Percentiles rank a stretch among this genome's conserved stretches.
phyloP scores from a whole-genome alignment of 352 stramenopile species.

The Globisporangium acanthophoron region DNA sequence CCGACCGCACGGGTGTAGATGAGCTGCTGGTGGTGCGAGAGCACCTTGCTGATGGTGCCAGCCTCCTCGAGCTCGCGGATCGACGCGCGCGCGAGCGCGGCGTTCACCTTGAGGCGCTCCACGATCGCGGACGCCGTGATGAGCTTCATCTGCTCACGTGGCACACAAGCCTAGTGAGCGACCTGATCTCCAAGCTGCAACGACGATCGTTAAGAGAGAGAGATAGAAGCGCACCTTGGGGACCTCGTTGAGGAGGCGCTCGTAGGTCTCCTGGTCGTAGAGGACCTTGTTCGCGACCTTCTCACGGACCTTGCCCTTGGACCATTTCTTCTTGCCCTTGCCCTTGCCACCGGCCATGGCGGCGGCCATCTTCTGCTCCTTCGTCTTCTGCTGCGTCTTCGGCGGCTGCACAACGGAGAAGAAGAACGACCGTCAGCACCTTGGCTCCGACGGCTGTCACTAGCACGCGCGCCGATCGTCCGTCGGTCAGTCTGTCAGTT shows the following conservation, averaged over 20 bases:
- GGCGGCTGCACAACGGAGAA: conserved; percentile 69
- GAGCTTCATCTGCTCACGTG: conserved; percentile 94
- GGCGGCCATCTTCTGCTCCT: conserved; percentile 99
- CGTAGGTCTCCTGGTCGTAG: conserved; percentile 99
- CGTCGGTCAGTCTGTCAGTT: neutral
- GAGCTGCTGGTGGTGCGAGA: conserved; percentile 94
- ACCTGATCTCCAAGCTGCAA: neutral
- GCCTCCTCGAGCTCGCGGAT: conserved; percentile 96
- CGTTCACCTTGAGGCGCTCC: conserved; percentile 99
- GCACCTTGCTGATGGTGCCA: conserved; percentile 94
- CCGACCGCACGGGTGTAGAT: conserved; percentile 97
- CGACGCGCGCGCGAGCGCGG: conserved; percentile 94
- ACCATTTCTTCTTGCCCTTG: conserved; percentile 99
- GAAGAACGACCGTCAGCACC: neutral
- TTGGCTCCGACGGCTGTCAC: neutral
- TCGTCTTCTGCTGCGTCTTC: conserved; percentile 99
- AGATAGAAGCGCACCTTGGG: conserved; percentile 76
- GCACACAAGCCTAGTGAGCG: neutral
- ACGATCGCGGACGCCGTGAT: conserved; percentile 98
- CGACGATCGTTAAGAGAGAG: neutral
- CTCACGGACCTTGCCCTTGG: conserved; percentile 99
- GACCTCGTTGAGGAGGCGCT: conserved; percentile 96
- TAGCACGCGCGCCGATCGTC: neutral
- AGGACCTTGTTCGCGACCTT: conserved; percentile 99
- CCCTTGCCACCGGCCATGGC: conserved; percentile 97